Conservation (phyloP, 352 stramenopile species). For the Ophiocytium majus region DNA sequence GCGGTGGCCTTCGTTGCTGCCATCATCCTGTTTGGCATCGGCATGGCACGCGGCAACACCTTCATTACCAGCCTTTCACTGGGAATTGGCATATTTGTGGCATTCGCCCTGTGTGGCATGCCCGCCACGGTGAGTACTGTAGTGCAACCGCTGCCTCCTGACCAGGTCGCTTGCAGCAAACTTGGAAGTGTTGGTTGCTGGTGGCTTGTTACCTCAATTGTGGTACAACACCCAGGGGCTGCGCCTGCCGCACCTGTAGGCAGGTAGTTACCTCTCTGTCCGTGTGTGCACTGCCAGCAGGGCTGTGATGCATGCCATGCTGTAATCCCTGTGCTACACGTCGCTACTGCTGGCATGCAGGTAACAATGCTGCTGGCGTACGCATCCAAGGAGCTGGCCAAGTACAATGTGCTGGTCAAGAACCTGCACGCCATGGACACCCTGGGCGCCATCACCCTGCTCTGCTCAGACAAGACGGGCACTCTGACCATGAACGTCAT, state of each 20-base stretch:
- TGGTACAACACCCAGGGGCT: no score
- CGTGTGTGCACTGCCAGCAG: no score
- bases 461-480: slow-evolving; percentile 90
- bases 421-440: slow-evolving; percentile 87
- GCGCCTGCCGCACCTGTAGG: no score
- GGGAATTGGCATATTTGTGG: slow-evolving; percentile 25
- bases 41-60: not conserved
- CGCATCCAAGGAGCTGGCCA: slow-evolving; percentile 80
- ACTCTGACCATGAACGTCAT: slow-evolving; percentile 90
- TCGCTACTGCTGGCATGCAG: no score
- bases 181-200: no score
- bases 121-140: slow-evolving; percentile 17
- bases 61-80: not conserved
- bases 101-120: slow-evolving; percentile 20
- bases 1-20: slow-evolving; percentile 10
- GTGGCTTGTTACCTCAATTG: no score
- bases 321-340: no score
- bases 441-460: slow-evolving; percentile 81
- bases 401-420: slow-evolving; percentile 90
- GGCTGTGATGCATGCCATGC: no score
- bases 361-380: slow-evolving; percentile 83
- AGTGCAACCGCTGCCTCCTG: no score
- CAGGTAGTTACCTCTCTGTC: no score
- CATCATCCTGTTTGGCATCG: not conserved
- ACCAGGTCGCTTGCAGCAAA: no score